phyloP scores from a whole-genome alignment of 495 filamentous ascomycete species.

The Diplogelasinospora grovesii region DNA sequence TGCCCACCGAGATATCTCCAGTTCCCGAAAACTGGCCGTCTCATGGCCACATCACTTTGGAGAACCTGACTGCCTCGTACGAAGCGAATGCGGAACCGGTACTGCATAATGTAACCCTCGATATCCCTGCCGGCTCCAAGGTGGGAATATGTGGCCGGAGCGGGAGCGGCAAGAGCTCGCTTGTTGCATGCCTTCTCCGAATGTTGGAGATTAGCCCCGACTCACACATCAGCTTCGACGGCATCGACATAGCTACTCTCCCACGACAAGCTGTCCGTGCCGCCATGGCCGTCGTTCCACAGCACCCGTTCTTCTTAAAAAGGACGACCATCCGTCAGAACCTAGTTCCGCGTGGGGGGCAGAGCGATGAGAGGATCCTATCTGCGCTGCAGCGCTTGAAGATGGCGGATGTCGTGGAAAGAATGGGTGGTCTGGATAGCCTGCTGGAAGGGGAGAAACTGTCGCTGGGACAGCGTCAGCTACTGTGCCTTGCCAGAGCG shows the following conservation, averaged over 20 bases:
- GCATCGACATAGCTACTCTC: background rate
- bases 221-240: slow-evolving; percentile 18
- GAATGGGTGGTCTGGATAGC: slow-evolving; percentile 28
- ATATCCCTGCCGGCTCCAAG: background rate
- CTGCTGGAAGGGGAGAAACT: slow-evolving; percentile 43
- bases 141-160: slow-evolving; percentile 5
- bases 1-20: background rate
- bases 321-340: slow-evolving; percentile 11
- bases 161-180: slow-evolving; percentile 68
- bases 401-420: background rate
- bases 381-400: background rate
- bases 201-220: slow-evolving; percentile 75
- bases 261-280: background rate
- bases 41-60: background rate
- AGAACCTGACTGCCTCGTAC: background rate
- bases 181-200: slow-evolving; percentile 80
- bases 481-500: slow-evolving; percentile 54
- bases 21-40: background rate
- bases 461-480: slow-evolving; percentile 54
- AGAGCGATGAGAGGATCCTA: background rate
- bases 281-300: slow-evolving; percentile 25
- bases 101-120: background rate
- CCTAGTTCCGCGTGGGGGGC: slow-evolving; percentile 1
- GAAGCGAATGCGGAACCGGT: background rate
- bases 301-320: slow-evolving; percentile 50